A percentile compares a stretch with the other conserved stretches of the same genome.
These are phyloP conservation scores for Venturia aucupariae DNA, from an alignment of 2,329 filamentous ascomycete species.

Conservation along the genomic window DNA sequence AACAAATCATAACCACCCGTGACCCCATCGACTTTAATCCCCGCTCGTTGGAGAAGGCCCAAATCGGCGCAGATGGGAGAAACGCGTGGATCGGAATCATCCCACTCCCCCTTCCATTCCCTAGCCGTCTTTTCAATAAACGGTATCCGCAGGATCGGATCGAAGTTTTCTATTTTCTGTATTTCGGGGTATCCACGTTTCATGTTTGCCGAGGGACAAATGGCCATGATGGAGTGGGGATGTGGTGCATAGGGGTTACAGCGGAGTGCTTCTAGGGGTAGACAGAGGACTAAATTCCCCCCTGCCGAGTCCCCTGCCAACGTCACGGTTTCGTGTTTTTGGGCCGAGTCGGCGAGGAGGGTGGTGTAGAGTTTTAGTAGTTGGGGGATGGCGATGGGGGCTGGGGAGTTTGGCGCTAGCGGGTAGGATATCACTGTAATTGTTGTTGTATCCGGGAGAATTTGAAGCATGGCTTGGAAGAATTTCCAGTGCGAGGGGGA, in stretches of 20 bases:
- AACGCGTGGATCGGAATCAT: conserved; percentile 35
- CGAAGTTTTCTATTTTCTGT: conserved; percentile 28
- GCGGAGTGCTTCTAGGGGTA: conserved; percentile 31
- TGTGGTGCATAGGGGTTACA: conserved; percentile 19
- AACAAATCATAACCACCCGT: conserved; percentile 46
- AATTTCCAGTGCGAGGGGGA: conserved; percentile 45
- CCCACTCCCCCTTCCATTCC: conserved; percentile 34
- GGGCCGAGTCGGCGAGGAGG: conserved; percentile 31
- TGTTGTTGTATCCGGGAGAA: conserved; percentile 24
- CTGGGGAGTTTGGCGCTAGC: conserved; percentile 45
- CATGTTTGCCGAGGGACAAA: conserved; percentile 43
- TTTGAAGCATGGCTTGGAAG: conserved; percentile 35
- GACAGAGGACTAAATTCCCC: conserved; percentile 41
- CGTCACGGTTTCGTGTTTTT: conserved; percentile 34
- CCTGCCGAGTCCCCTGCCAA: conserved; percentile 49
- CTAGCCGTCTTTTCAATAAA: conserved; percentile 35
- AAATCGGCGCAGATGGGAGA: conserved; percentile 40
- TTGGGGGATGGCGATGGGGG: conserved; percentile 38
- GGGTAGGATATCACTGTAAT: conserved; percentile 42
- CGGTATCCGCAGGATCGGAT: conserved; percentile 37
- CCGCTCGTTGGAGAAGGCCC: conserved; percentile 26
- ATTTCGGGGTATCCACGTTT: conserved; percentile 39
- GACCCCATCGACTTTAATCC: conserved; percentile 43
- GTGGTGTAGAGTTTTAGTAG: conserved; percentile 37
- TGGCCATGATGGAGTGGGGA: conserved; percentile 31